phyloP scores from a whole-genome alignment of 306 rosid genomes.

The Cyclanthera cordifolia region DNA sequence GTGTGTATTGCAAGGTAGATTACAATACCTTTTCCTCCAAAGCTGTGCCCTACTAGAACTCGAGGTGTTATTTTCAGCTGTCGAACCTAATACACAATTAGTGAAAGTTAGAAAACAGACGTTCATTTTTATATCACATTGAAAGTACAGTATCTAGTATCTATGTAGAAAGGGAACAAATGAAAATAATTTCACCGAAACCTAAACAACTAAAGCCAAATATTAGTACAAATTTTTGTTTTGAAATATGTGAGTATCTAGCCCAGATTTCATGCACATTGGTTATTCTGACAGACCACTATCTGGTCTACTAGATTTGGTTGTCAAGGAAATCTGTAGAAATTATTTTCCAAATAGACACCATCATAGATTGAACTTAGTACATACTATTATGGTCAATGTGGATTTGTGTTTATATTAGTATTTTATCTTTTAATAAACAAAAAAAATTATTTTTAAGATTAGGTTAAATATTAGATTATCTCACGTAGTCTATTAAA shows the following conservation, averaged over 20 bases:
- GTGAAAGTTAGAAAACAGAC: neutral
- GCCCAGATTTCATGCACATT: too few relatives aligned
- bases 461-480: too few relatives aligned
- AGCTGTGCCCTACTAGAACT: slow-evolving; percentile 88
- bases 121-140: neutral
- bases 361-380: too few relatives aligned
- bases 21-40: slow-evolving; percentile 80
- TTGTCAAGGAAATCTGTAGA: too few relatives aligned
- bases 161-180: neutral
- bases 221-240: neutral
- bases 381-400: neutral
- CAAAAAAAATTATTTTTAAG: too few relatives aligned
- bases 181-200: neutral
- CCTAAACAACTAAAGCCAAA: neutral
- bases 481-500: too few relatives aligned
- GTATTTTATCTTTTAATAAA: too few relatives aligned
- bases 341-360: too few relatives aligned
- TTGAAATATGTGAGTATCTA: too few relatives aligned
- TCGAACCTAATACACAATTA: slow-evolving; percentile 41
- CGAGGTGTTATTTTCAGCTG: slow-evolving; percentile 76
- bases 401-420: too few relatives aligned
- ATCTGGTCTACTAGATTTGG: too few relatives aligned
- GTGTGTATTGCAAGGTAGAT: neutral
- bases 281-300: too few relatives aligned
- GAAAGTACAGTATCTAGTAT: neutral